Percentiles rank a stretch among this genome's conserved stretches.
Evolutionary conservation across 345 rosid genomes (phyloP).

Genomic region (Abelmoschus esculentus): DNA sequence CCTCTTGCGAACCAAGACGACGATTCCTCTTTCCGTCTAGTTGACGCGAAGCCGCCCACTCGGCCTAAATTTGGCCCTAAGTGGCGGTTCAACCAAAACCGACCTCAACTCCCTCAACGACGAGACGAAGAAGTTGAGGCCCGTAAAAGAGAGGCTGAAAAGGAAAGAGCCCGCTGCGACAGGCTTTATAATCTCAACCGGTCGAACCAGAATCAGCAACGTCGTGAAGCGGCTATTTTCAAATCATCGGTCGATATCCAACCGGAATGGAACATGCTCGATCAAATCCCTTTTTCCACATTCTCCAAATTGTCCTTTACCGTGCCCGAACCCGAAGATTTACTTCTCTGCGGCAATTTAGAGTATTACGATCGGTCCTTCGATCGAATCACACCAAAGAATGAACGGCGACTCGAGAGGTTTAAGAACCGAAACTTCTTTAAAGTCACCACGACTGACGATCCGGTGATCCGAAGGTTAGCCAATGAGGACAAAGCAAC

Average conservation of each 20-base stretch:
- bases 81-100: slow-evolving; percentile 74
- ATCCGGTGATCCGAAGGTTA: slow-evolving; percentile 72
- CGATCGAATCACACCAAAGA: slow-evolving; percentile 75
- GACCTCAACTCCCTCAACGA: slow-evolving; percentile 82
- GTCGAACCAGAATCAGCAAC: slow-evolving; percentile 52
- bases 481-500: slow-evolving; percentile 93
- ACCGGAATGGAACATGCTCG: slow-evolving; percentile 98
- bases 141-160: slow-evolving; percentile 79
- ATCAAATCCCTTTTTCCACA: slow-evolving; percentile 86
- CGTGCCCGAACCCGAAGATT: slow-evolving; percentile 77
- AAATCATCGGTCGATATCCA: slow-evolving; percentile 92
- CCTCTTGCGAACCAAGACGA: no score
- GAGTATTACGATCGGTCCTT: slow-evolving; percentile 64
- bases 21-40: no score
- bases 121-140: slow-evolving; percentile 44
- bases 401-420: slow-evolving; percentile 77
- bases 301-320: slow-evolving; percentile 77
- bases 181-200: slow-evolving; percentile 68
- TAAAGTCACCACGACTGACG: slow-evolving; percentile 95
- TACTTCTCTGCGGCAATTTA: slow-evolving; percentile 68
- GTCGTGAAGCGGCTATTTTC: slow-evolving; percentile 81
- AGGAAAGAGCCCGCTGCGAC: slow-evolving; percentile 89
- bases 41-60: slow-evolving; percentile 48
- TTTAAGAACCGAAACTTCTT: slow-evolving; percentile 84
- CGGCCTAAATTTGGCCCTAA: slow-evolving; percentile 84